Evolutionary conservation across 129 eudicot species (phyloP).

Genomic region (Oenanthe sinensis): DNA sequence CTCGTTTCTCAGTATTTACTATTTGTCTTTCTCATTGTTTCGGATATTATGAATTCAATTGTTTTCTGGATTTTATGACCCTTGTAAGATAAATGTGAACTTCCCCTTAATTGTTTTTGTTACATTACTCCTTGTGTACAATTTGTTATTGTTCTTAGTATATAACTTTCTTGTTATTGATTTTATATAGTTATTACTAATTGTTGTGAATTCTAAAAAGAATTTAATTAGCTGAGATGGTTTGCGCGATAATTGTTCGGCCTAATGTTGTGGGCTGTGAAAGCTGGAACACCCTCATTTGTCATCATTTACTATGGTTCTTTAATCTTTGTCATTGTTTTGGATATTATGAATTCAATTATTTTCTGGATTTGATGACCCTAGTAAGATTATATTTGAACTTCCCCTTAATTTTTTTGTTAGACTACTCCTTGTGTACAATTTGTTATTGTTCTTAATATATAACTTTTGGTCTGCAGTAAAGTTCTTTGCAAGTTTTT

Average conservation of each 20-base stretch:
- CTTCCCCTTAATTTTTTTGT: neutral
- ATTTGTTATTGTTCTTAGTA: neutral
- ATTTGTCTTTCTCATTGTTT: neutral
- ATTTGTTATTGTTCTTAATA: neutral
- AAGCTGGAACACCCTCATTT: neutral
- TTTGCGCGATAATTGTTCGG: neutral
- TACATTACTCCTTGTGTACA: neutral
- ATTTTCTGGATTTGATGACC: neutral
- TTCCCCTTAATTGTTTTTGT: neutral
- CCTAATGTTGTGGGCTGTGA: neutral
- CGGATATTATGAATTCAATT: neutral
- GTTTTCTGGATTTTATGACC: neutral
- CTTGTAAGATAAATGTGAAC: no score
- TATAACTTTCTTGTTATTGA: neutral
- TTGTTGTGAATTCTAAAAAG: neutral
- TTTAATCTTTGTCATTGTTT: neutral
- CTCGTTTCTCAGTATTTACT: neutral
- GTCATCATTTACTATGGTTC: neutral
- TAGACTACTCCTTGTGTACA: neutral
- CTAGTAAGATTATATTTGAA: no score
- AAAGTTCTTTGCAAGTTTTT: constrained; percentile 94
- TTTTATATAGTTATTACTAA: neutral
- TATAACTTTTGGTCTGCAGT: constrained; percentile 2
- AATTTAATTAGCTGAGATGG: neutral
- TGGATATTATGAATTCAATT: neutral